These are phyloP conservation scores for Nannizzia gypsea DNA, from an alignment of 2,329 filamentous ascomycete genomes.

Conservation along the genomic window DNA sequence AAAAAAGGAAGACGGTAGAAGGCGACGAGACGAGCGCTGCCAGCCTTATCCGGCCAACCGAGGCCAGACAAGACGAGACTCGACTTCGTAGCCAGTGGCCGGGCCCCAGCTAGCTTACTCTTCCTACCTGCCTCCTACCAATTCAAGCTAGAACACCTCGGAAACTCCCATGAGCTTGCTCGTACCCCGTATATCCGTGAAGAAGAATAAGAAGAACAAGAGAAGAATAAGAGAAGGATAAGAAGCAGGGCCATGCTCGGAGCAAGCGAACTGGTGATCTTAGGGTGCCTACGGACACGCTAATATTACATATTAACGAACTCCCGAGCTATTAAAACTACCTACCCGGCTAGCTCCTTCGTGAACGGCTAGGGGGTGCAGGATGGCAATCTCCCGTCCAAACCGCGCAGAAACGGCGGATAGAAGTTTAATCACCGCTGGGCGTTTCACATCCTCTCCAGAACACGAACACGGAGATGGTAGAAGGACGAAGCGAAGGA, in stretches of 20 bases:
- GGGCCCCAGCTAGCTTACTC: not conserved
- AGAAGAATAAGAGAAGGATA: too few species aligned
- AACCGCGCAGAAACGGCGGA: constrained; percentile 2
- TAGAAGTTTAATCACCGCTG: not conserved
- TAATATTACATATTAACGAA: too few species aligned
- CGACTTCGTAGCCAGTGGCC: not conserved
- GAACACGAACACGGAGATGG: not conserved
- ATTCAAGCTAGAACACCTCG: too few species aligned
- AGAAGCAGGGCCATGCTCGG: not conserved
- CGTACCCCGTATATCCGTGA: not conserved
- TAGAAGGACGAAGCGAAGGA: too few species aligned
- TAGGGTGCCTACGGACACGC: not conserved
- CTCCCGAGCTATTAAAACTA: not conserved
- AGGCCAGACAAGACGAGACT: not conserved
- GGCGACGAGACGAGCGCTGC: not conserved
- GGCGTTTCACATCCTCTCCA: not conserved
- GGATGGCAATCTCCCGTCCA: constrained; percentile 1
- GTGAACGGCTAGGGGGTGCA: too few species aligned
- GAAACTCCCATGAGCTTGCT: not conserved
- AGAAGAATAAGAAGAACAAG: too few species aligned
- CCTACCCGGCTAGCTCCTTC: not conserved
- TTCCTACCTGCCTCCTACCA: too few species aligned
- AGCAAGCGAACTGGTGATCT: not conserved
- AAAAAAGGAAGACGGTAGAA: not conserved
- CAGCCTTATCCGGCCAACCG: not conserved